Evolutionary conservation across 257 asterid species (phyloP).

Genomic region (Striga asiatica): DNA sequence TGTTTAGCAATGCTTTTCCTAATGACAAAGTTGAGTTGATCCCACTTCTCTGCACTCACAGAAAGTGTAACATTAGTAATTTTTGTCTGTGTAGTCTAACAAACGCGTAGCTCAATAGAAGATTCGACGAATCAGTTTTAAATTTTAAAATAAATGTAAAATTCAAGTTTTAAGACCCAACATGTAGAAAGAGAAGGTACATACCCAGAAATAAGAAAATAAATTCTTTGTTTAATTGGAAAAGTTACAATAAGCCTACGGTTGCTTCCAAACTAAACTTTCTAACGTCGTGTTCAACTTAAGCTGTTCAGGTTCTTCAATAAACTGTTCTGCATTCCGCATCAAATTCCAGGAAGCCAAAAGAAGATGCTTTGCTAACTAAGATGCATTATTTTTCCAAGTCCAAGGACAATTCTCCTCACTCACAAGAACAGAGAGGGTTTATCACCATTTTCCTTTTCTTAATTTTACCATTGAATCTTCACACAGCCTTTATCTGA

Average conservation of each 20-base stretch:
- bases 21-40: constrained; percentile 43
- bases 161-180: background rate
- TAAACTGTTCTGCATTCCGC: background rate
- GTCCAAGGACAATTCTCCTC: background rate
- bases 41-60: constrained; percentile 48
- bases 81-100: background rate
- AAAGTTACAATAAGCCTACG: background rate
- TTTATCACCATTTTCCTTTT: background rate
- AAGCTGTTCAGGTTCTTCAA: background rate
- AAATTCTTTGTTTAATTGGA: background rate
- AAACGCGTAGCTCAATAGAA: constrained; percentile 4
- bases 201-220: no score
- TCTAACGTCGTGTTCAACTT: background rate
- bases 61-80: constrained; percentile 15
- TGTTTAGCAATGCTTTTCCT: constrained; percentile 71
- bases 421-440: background rate
- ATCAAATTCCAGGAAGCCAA: background rate
- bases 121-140: background rate
- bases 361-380: background rate
- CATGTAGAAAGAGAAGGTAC: background rate
- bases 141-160: background rate
- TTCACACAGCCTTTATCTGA: background rate
- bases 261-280: background rate
- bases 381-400: background rate
- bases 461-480: background rate